These are phyloP conservation scores for Candida mattraensis DNA, from an alignment of 805 yeast species.

Conservation along the genomic window DNA sequence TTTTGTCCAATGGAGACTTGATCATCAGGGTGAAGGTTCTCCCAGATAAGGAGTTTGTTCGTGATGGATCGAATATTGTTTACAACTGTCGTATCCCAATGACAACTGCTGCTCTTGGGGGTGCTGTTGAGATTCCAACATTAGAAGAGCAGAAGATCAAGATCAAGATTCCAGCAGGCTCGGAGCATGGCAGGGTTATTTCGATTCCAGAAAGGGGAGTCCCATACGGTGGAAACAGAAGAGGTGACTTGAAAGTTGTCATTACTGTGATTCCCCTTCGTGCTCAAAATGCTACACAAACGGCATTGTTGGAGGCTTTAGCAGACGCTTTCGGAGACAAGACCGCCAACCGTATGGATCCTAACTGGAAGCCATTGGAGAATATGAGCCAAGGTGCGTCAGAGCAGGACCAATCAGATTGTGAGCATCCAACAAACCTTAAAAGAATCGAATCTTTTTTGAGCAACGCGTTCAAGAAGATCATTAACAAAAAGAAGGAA, in stretches of 20 bases:
- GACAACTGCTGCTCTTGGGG: conserved; percentile 97
- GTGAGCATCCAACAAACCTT: conserved; percentile 47
- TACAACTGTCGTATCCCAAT: conserved; percentile 71
- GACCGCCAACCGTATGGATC: conserved; percentile 70
- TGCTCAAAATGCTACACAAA: conserved; percentile 82
- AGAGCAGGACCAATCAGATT: conserved; percentile 14
- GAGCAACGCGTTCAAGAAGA: conserved; percentile 55
- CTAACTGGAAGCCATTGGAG: conserved; percentile 42
- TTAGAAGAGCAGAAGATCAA: conserved; percentile 70
- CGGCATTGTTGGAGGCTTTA: conserved; percentile 86
- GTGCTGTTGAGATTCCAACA: conserved; percentile 87
- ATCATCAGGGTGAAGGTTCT: conserved; percentile 76
- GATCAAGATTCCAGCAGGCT: conserved; percentile 79
- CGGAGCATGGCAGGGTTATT: conserved; percentile 71
- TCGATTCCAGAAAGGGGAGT: conserved; percentile 87
- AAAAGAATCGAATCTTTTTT: conserved; percentile 59
- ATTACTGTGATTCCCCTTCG: conserved; percentile 69
- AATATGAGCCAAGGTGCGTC: conserved; percentile 7
- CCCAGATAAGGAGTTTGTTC: conserved; percentile 68
- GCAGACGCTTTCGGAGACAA: conserved; percentile 88
- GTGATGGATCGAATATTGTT: conserved; percentile 66
- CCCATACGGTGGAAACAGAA: conserved; percentile 54
- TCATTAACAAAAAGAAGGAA: conserved; percentile 26
- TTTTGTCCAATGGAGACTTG: conserved; percentile 80
- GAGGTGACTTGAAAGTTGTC: conserved; percentile 81